Evolutionary conservation across 1,139 yeast species (phyloP), one percentile per base, ranked within the genome.

Genomic region (Pichia sp.): DNA sequence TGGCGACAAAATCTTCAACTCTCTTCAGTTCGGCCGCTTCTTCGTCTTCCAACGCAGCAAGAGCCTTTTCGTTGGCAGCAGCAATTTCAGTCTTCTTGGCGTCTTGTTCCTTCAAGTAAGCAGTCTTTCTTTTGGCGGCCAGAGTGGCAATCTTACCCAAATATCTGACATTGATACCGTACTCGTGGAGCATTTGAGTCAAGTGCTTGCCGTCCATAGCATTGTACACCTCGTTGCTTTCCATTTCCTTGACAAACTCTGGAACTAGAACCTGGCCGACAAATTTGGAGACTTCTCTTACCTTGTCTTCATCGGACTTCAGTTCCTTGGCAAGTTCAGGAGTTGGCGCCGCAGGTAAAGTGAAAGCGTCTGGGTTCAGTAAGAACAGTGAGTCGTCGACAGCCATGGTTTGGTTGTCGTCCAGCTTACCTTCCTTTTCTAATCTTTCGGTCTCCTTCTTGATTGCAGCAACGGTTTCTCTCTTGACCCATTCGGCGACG

Each of bases 151-250:
- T 60, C 43, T 64, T 66, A 50, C 97, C 97, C 57, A 92, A 71
- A 60, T 92, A 90, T 66, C 98, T 83, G 68, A 90, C 62, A 63
- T 87, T 90, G 60, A 92, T 82, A 71, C 98, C 98, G 44, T 72
- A 70, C 55, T 76, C 76, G 64, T 92, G 98, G 64, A 92, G 66
- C 45, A 73, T 63, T 37, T 72, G 69, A 32, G 87, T 69, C 57
- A 92, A 74, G 56, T 88, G 92, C 4, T 66, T 61, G 50, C 97
- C 96, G 59, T 87, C 95, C 50, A 85, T 71, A 43, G 81, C 71
- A 40, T 52, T 53, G 39, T 49, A 55, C 37, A 73, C 68, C 43
- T 70, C 68, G 26, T 77, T 72, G 4, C 60, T 55, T 37, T 69
- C 70, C 44, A 81, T 61, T 36, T 77, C 85, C 10, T 65, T 64